These are phyloP conservation scores for Aquilaria agallochum DNA, from an alignment of 441 rosid genomes.

Conservation along the genomic window DNA sequence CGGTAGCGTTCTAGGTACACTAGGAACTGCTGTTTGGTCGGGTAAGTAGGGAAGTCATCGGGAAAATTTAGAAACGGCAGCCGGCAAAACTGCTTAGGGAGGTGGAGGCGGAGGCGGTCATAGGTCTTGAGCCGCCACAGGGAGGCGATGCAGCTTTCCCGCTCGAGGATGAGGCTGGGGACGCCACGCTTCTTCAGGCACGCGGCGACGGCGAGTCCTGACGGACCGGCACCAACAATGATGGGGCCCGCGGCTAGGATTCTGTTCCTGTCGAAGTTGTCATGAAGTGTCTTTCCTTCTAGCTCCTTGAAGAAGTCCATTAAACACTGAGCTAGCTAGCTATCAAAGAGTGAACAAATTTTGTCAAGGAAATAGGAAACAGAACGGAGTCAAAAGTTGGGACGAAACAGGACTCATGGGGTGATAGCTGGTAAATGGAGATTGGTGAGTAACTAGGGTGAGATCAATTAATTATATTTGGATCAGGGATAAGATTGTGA, in stretches of 20 bases:
- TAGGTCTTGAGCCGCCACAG: slow-evolving; percentile 78
- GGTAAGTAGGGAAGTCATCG: slow-evolving; percentile 58
- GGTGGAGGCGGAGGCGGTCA: slow-evolving; percentile 82
- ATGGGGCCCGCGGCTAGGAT: slow-evolving; percentile 44
- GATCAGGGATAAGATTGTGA: too few species aligned
- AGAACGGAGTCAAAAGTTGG: too few species aligned
- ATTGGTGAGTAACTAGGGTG: too few species aligned
- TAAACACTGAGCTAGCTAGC: background rate
- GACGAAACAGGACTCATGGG: too few species aligned
- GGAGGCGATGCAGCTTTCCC: slow-evolving; percentile 61
- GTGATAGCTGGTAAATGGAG: too few species aligned
- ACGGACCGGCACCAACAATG: slow-evolving; percentile 89
- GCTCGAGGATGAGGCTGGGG: slow-evolving; percentile 63
- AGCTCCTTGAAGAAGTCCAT: slow-evolving; percentile 51
- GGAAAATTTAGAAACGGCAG: slow-evolving; percentile 80
- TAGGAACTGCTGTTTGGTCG: slow-evolving; percentile 67
- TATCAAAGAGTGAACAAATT: too few species aligned
- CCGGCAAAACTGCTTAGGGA: slow-evolving; percentile 71
- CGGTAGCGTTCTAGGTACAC: slow-evolving; percentile 47
- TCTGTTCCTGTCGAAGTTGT: slow-evolving; percentile 31
- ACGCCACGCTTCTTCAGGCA: slow-evolving; percentile 59
- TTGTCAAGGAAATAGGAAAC: too few species aligned
- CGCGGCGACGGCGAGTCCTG: slow-evolving; percentile 72
- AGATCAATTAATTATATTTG: too few species aligned
- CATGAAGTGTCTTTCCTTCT: slow-evolving; percentile 56